These are phyloP conservation scores for Globisporangium sylvaticum DNA, from an alignment of 352 stramenopile species.

Conservation along the genomic window DNA sequence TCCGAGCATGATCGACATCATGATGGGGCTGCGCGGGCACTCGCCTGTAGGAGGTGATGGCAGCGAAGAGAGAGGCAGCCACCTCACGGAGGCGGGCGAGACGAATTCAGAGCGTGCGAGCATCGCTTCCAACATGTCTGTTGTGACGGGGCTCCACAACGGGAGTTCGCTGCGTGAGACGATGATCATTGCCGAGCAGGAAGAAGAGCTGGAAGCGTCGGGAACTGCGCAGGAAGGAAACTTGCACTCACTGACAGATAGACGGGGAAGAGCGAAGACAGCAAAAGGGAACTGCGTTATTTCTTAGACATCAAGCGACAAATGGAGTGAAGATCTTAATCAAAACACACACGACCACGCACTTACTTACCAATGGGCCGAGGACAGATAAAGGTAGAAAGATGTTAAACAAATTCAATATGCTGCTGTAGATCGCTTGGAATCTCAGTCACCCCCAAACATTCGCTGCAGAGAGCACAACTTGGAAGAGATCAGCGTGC, in stretches of 20 bases:
- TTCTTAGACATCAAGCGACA: conserved; percentile 12
- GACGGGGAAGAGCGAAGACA: conserved; percentile 10
- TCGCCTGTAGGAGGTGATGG: conserved; percentile 24
- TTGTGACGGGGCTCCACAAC: conserved; percentile 42
- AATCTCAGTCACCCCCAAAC: conserved; percentile 25
- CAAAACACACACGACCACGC: background rate
- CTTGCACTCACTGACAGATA: conserved; percentile 13
- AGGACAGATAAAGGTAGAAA: background rate
- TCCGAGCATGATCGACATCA: conserved; percentile 74
- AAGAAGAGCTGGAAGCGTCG: conserved; percentile 32
- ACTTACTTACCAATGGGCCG: background rate
- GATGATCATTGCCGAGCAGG: conserved; percentile 62
- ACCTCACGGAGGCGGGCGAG: conserved; percentile 35
- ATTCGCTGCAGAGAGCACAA: conserved; percentile 48
- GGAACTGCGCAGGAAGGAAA: background rate
- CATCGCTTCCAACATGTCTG: conserved; percentile 59
- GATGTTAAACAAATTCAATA: background rate
- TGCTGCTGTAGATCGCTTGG: background rate
- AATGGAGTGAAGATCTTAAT: background rate
- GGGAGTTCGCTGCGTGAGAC: conserved; percentile 56
- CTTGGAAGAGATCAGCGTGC: conserved; percentile 6
- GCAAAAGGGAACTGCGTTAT: conserved; percentile 20
- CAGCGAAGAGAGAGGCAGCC: conserved; percentile 38
- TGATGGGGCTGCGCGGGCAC: conserved; percentile 55
- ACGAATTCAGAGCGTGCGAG: conserved; percentile 52